Evolutionary conservation across 2,329 filamentous ascomycete genomes (phyloP), one percentile per base, ranked within the genome.

Genomic region (Cladosporium austrohemisphaericum): DNA sequence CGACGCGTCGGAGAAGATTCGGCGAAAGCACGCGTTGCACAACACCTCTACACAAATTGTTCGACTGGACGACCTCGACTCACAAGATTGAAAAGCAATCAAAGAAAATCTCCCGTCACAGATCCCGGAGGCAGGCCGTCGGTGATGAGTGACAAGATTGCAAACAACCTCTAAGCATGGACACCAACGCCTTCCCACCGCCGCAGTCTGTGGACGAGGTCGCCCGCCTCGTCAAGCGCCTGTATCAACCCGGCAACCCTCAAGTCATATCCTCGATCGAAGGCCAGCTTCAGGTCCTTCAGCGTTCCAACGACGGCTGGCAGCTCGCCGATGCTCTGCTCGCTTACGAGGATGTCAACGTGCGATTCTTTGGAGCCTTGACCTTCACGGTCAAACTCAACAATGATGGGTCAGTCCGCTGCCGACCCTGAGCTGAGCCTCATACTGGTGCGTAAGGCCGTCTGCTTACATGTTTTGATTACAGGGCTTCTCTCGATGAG

Each of bases 351-450:
- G 83, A 88, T 57, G 79, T 86, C 53, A 85, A 91, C 60, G 81
- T 93, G 57, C 85, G 86, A 56, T 97, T 97, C 70, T 95, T 95
- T 65, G 93, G 89, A 11, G 92, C 91, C 23, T 76, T 96, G 52
- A 97, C 92, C 0, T 85, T 96, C 57, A 94, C 89, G 43, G 83
- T 97, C 60, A 98, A 97, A 71, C 80, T 97, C 51, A 96, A 97
- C 65, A 63, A 62, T 61, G 60, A 66, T 56, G 65, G 62, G 62
- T 65, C 57, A 61, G 63, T 65, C 28, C 29, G 32, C 47, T 41
- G 37, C 46, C 47, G 57, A 56, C 56, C 57, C 53, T 61, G 60
- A 63, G 60, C 33, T 63, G 57, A 63, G 60, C 47, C 49, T 47
- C 44, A 29, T 38, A 31, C n/a, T 47, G 32, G 40, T 52, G 56